Evolutionary conservation across 371 early-diverging fungal genomes (phyloP), one percentile per base, ranked within the genome.

Genomic region (Haplosporangium sp.): DNA sequence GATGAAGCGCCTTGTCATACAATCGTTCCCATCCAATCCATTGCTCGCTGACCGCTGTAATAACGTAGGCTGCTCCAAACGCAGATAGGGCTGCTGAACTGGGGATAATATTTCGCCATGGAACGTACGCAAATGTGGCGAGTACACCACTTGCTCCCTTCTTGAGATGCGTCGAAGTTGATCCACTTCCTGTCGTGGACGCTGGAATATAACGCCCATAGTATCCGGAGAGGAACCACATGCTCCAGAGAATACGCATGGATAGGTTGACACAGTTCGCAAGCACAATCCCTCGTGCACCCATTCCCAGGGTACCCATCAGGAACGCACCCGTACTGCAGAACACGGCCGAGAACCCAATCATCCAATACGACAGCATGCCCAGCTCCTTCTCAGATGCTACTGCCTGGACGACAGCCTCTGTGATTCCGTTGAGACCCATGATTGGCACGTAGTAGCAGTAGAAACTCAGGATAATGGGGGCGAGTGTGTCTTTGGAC

Each of bases 361-460:
- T 83, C 94, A 97, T 93, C 83, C 87, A 91, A 41, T 84, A 76
- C 63, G 90, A 95, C 42, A 94, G 84, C 21, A 69, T 56, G 9
- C 80, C 58, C 18, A 98, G 74, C 54, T 91, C 90, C 2, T 74
- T 67, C 50, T 87, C 83, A 7, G 87, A 83, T 0, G 93, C 97
- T 3, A 95, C 93, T 4, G 95, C 93, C 64, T 95, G 96, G 16
- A 96, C 89, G 73, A 96, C 98, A 0, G 94, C 95, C 81, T 99
- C 99, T 0, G 95, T 91, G 54, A 98, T 91, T 1, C 99, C 99
- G 74, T 99, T 99, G 53, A 96, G 67, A 14, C 96, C 98, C 94
- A 98, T 93, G 53, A 98, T 71, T 0, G 98, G 98, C 3, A 99
- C 89, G 82, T 95, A 96, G 52, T 90, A 69, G 64, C 96, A 96